phyloP scores from a whole-genome alignment of 257 asterid genomes.

The Solanum infundibuliforme region DNA sequence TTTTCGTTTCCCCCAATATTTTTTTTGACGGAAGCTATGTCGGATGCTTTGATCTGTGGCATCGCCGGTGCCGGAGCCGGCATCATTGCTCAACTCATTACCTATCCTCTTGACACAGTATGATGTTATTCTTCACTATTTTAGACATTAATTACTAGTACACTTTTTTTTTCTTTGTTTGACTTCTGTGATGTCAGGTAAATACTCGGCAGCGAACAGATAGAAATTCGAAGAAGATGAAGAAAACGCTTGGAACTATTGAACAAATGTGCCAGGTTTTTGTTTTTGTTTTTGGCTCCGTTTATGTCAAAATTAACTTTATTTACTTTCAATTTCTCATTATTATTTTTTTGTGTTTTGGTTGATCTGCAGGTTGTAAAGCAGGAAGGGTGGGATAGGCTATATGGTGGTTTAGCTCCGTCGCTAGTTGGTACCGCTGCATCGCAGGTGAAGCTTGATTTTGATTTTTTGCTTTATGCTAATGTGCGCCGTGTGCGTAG shows the following conservation, averaged over 20 bases:
- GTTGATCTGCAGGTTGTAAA: constrained; percentile 47
- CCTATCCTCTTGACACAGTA: constrained; percentile 94
- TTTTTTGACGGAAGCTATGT: constrained; percentile 27
- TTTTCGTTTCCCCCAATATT: background rate
- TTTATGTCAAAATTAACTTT: background rate
- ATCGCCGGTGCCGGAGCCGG: constrained; percentile 99
- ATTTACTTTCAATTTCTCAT: background rate
- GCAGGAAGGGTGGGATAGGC: constrained; percentile 88
- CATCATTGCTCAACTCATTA: constrained; percentile 83
- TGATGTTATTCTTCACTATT: background rate
- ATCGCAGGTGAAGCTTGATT: constrained; percentile 49
- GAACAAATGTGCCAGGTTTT: constrained; percentile 63
- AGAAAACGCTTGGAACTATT: constrained; percentile 40
- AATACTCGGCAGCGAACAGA: constrained; percentile 92
- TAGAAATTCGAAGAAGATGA: constrained; percentile 63
- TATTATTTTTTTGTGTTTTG: background rate
- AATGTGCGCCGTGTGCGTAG: background rate
- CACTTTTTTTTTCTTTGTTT: background rate
- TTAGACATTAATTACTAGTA: background rate
- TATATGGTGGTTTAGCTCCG: constrained; percentile 84
- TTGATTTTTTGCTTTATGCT: background rate
- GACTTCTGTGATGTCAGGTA: constrained; percentile 28
- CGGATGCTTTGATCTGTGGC: constrained; percentile 94
- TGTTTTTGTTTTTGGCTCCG: background rate
- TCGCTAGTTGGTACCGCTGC: constrained; percentile 91